Evolutionary conservation across 2,329 filamentous ascomycete species (phyloP), one percentile per base, ranked within the genome.

Genomic region (Thielaviopsis euricoi): DNA sequence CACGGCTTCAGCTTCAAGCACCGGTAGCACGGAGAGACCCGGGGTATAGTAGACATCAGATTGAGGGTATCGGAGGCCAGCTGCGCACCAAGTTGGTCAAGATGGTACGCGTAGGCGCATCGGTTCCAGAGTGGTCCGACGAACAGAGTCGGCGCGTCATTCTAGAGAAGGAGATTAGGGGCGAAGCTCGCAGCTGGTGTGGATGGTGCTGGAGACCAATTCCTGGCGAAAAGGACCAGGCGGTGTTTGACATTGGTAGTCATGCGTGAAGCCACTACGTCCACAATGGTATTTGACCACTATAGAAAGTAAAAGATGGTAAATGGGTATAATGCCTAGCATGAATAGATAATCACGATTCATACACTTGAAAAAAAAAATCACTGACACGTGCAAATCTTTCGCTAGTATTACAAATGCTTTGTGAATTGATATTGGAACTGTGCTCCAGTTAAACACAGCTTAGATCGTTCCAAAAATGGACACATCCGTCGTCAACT

Each of bases 71-170:
- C 51, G 90, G 90, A 12, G 90, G 90, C 0, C 79, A 86, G 15
- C 81, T 96, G 56, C 95, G 95, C 75, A 86, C 85, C 61, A 95
- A 91, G 71, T 76, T 86, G n/a, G 87, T 93, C 65, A 84, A 85
- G 65, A 84, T 88, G 72, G 81, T 94, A 6, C 79, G 78, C 60
- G 83, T 96, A 0, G 91, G 90, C 0, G 86, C 85, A 4, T 88
- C 85, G 61, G 91, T 96, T 13, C 85, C 86, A 61, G 88, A 95
- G 67, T 89, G 84, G 72, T 86, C 87, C 62, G 88, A 91, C 66
- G 88, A 94, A 70, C 77, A 79, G 58, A 78, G 78, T 40, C 76
- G 77, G 7, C 81, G 81, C 4, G 76, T 77, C 59, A 85, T 86
- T 63, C 73, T 96, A 25, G 76, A 76, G 17, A 74, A 85, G 23